These are phyloP conservation scores for Candida boidinii DNA, from an alignment of 805 yeast genomes.

Conservation along the genomic window DNA sequence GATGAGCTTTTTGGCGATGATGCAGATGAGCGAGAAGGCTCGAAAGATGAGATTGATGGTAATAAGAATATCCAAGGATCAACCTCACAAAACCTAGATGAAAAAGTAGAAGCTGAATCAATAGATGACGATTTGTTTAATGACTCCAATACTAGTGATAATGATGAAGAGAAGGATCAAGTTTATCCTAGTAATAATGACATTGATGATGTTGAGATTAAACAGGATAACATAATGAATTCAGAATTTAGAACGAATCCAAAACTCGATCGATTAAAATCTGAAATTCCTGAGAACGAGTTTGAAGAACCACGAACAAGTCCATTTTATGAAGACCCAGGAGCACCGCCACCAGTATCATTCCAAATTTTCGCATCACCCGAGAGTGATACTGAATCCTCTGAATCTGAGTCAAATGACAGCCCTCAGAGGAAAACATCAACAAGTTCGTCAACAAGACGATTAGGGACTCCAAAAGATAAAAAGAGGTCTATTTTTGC, in stretches of 20 bases:
- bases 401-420: slow-evolving; percentile 14
- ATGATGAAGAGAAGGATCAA: too few relatives aligned
- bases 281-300: slow-evolving; percentile 9
- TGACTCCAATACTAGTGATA: slow-evolving; percentile 11
- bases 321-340: slow-evolving; percentile 67
- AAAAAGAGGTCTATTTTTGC: slow-evolving; percentile 59
- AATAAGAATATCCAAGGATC: slow-evolving; percentile 5
- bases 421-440: neutral
- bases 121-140: slow-evolving; percentile 15
- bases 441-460: too few relatives aligned
- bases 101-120: slow-evolving; percentile 1
- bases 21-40: neutral
- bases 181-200: too few relatives aligned
- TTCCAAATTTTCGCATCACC: slow-evolving; percentile 35
- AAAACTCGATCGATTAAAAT: too few relatives aligned
- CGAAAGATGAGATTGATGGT: slow-evolving; percentile 2
- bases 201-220: slow-evolving; percentile 4
- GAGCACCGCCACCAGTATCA: slow-evolving; percentile 68
- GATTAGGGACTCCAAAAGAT: slow-evolving; percentile 29
- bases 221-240: too few relatives aligned
- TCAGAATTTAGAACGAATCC: too few relatives aligned
- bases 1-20: slow-evolving; percentile 3
- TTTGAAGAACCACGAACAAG: slow-evolving; percentile 43
- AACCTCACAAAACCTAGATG: slow-evolving; percentile 7
- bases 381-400: too few relatives aligned